Evolutionary conservation across 169 alveolate genomes (phyloP).

Genomic region (Cryptosporidium bovis): DNA sequence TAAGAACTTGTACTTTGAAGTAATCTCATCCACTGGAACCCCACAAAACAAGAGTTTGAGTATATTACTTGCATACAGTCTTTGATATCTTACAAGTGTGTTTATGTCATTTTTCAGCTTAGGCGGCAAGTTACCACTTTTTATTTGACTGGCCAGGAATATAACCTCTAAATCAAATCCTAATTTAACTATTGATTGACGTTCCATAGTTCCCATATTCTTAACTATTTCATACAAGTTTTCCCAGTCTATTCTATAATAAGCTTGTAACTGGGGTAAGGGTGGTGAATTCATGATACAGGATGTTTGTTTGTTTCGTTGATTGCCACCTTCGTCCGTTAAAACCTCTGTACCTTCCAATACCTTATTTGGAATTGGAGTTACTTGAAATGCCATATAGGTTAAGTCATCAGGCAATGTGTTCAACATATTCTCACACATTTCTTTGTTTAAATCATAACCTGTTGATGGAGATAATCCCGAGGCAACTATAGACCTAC

Average conservation of each 20-base stretch:
- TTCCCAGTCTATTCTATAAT: slow-evolving; percentile 45
- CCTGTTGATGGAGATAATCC: slow-evolving; percentile 66
- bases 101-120: slow-evolving; percentile 6
- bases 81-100: slow-evolving; percentile 31
- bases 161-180: slow-evolving; percentile 55
- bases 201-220: slow-evolving; percentile 12
- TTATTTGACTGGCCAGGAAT: slow-evolving; percentile 30
- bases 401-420: slow-evolving; percentile 2
- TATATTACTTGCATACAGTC: slow-evolving; percentile 40
- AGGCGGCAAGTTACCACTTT: slow-evolving; percentile 18
- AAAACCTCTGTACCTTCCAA: neutral
- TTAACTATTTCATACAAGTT: slow-evolving; percentile 7
- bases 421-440: neutral
- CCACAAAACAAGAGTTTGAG: slow-evolving; percentile 7
- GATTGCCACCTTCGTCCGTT: neutral
- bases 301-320: neutral
- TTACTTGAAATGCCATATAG: slow-evolving; percentile 9
- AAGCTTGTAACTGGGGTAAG: neutral
- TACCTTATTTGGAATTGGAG: slow-evolving; percentile 56
- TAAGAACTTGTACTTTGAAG: slow-evolving; percentile 9
- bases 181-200: slow-evolving; percentile 38
- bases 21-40: slow-evolving; percentile 9
- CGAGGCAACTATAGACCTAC: slow-evolving; percentile 43
- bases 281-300: neutral
- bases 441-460: slow-evolving; percentile 23